phyloP scores from a whole-genome alignment of 1,139 yeast genomes.

The Blastobotrys illinoisensis region DNA sequence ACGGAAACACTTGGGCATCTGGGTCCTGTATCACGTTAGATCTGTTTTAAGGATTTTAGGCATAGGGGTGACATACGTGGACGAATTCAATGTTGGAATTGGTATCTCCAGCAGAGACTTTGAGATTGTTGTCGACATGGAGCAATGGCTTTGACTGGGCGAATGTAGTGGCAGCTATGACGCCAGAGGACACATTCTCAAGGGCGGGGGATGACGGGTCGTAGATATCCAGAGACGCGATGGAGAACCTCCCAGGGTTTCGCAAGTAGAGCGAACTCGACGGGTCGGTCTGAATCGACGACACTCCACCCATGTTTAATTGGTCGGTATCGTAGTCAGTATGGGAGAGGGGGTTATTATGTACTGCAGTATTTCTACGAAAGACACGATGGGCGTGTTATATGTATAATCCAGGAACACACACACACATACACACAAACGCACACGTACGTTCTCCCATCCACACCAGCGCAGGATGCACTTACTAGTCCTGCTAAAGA shows the following conservation, averaged over 20 bases:
- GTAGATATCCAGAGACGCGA: conserved; percentile 16
- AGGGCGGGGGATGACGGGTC: not conserved
- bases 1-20: conserved; percentile 13
- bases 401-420: not conserved
- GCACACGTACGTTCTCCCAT: not conserved
- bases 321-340: not conserved
- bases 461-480: not conserved
- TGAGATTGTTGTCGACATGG: conserved; percentile 4
- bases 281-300: conserved; percentile 22
- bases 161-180: not conserved
- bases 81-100: conserved; percentile 15
- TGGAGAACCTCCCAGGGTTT: conserved; percentile 20
- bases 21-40: conserved; percentile 6
- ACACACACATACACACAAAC: not conserved
- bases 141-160: not conserved
- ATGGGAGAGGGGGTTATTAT: not conserved
- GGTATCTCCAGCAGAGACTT: conserved; percentile 4
- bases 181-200: not conserved
- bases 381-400: not conserved
- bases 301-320: conserved; percentile 23
- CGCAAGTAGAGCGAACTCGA: conserved; percentile 19
- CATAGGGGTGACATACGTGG: conserved; percentile 12
- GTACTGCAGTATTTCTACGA: not conserved
- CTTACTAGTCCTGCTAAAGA: not conserved
- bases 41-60: conserved; percentile 1